Conservation (phyloP, 1,139 yeast genomes). For the Lodderomyces pseudojiufengensis region DNA sequence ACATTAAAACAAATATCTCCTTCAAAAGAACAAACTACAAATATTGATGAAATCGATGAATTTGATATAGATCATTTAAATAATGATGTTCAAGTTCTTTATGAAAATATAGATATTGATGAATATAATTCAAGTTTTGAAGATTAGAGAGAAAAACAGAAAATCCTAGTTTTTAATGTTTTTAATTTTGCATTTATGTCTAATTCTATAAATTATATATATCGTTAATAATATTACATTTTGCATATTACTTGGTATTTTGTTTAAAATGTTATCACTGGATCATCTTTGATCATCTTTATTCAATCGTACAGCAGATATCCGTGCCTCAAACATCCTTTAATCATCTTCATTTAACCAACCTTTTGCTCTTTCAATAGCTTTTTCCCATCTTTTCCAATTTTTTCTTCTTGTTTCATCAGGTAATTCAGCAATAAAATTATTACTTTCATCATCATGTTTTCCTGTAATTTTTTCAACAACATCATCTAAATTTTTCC, state of each 20-base stretch:
- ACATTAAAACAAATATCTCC: constrained; percentile 4
- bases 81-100: constrained; percentile 8
- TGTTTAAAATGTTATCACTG: no score
- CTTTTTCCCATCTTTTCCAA: constrained; percentile 81
- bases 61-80: constrained; percentile 24
- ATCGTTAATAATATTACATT: no score
- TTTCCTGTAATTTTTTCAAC: constrained; percentile 30
- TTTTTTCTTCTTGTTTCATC: constrained; percentile 58
- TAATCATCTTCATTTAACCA: constrained; percentile 57
- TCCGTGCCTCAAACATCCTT: no score
- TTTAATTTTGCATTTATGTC: not conserved
- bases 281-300: no score
- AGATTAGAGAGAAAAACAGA: no score
- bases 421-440: constrained; percentile 56
- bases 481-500: constrained; percentile 74
- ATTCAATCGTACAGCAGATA: no score
- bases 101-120: constrained; percentile 15
- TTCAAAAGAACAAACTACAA: constrained; percentile 1
- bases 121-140: constrained; percentile 14
- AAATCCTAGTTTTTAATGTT: no score
- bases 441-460: constrained; percentile 30
- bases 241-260: no score
- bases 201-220: not conserved
- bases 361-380: constrained; percentile 70
- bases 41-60: constrained; percentile 14